Percentiles rank a stretch among this genome's conserved stretches.
Evolutionary conservation across 73 alveolate genomes (phyloP).

Genomic region (Effrenium voratum): DNA sequence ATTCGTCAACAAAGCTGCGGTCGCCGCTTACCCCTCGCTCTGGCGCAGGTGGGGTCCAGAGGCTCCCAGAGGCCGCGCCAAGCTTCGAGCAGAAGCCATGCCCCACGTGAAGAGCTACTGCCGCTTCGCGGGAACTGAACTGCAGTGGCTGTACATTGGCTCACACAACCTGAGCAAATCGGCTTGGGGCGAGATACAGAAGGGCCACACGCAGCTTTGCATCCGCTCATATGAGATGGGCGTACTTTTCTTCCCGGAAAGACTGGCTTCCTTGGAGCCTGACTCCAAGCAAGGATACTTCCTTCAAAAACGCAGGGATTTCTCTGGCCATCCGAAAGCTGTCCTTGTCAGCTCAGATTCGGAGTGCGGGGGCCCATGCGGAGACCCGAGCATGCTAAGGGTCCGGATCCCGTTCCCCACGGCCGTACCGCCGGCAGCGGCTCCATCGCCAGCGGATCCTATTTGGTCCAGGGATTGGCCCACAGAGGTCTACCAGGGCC

Average conservation of each 20-base stretch:
- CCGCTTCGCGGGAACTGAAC: slow-evolving; percentile 16
- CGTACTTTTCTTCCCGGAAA: slow-evolving; percentile 41
- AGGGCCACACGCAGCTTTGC: slow-evolving; percentile 56
- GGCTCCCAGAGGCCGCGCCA: not conserved
- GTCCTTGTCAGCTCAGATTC: not conserved
- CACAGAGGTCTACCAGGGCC: slow-evolving; percentile 17
- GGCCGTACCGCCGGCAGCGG: slow-evolving; percentile 73
- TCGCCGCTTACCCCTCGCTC: slow-evolving; percentile 20
- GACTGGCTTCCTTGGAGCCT: slow-evolving; percentile 27
- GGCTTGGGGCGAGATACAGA: slow-evolving; percentile 94
- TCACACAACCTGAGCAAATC: slow-evolving; percentile 90
- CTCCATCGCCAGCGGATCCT: slow-evolving; percentile 49
- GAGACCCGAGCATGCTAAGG: not conserved
- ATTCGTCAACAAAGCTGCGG: slow-evolving; percentile 42
- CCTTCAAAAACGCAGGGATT: not conserved
- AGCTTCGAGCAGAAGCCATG: slow-evolving; percentile 66
- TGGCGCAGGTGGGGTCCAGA: slow-evolving; percentile 91
- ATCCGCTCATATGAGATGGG: slow-evolving; percentile 91
- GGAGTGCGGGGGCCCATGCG: not conserved
- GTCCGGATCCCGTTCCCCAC: slow-evolving; percentile 55
- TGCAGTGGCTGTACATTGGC: slow-evolving; percentile 86
- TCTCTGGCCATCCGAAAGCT: not conserved
- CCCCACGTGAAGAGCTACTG: slow-evolving; percentile 84
- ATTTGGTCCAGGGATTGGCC: slow-evolving; percentile 74
- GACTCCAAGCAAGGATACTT: slow-evolving; percentile 60